Conservation (phyloP, 2,329 filamentous ascomycete species). For the Fusarium caatingaense region DNA sequence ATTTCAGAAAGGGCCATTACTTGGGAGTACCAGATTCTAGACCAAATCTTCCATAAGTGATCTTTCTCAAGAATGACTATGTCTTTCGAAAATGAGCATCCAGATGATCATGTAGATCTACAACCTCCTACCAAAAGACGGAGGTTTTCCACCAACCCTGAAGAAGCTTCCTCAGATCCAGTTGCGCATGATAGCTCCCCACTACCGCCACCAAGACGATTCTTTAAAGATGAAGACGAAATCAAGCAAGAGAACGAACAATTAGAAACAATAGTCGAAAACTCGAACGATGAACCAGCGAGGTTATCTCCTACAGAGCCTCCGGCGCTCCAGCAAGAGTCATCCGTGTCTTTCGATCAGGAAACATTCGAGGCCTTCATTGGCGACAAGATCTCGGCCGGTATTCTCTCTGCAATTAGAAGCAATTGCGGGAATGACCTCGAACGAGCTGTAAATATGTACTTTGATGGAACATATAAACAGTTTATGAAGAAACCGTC, state of each 20-base stretch:
- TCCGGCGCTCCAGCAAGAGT: conserved; percentile 35
- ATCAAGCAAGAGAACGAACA: conserved; percentile 38
- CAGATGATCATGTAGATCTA: conserved; percentile 46
- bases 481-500: conserved; percentile 53
- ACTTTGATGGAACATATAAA: conserved; percentile 76
- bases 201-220: conserved; percentile 41
- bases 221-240: conserved; percentile 45
- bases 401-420: conserved; percentile 63
- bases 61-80: conserved; percentile 20
- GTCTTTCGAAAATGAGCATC: conserved; percentile 52
- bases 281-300: conserved; percentile 24
- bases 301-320: conserved; percentile 13
- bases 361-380: conserved; percentile 69
- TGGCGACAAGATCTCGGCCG: conserved; percentile 64
- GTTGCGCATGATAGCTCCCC: conserved; percentile 40
- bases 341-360: conserved; percentile 63
- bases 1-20: conserved; percentile 10
- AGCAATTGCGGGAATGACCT: conserved; percentile 67
- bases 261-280: conserved; percentile 19
- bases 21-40: neutral
- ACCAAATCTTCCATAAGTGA: neutral
- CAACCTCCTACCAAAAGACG: conserved; percentile 61
- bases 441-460: conserved; percentile 75
- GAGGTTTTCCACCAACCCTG: conserved; percentile 53
- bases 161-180: conserved; percentile 47